Conservation (phyloP, 768 basidiomycete genomes). For the Leccinellum albellum region DNA sequence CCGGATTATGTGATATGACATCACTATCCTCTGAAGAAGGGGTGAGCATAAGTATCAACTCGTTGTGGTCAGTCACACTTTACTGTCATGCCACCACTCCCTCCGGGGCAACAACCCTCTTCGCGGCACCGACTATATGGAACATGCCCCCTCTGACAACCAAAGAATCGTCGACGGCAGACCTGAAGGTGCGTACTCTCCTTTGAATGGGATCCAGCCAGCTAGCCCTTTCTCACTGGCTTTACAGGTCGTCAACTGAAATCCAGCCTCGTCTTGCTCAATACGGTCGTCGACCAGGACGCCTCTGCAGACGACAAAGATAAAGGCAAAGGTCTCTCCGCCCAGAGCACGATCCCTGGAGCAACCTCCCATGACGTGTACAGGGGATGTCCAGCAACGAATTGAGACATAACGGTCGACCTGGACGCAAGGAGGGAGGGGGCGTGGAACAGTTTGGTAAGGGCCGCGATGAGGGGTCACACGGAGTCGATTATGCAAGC, state of each 20-base stretch:
- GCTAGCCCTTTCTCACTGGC: neutral
- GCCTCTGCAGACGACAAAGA: slow-evolving; percentile 22
- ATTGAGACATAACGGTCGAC: slow-evolving; percentile 32
- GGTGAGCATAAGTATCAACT: neutral
- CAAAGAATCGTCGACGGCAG: slow-evolving; percentile 22
- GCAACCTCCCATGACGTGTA: slow-evolving; percentile 35
- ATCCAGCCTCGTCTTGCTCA: slow-evolving; percentile 21
- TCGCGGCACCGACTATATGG: slow-evolving; percentile 14
- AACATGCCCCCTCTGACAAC: slow-evolving; percentile 6
- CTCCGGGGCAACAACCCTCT: slow-evolving; percentile 18
- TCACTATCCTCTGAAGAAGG: slow-evolving; percentile 2
- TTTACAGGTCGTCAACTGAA: slow-evolving; percentile 12
- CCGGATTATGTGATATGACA: slow-evolving; percentile 12
- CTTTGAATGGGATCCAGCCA: too few species aligned
- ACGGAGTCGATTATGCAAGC: slow-evolving; percentile 1
- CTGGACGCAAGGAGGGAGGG: slow-evolving; percentile 26
- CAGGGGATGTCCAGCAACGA: slow-evolving; percentile 33
- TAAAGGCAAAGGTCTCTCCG: slow-evolving; percentile 5
- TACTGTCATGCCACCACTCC: slow-evolving; percentile 15
- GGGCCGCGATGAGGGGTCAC: neutral
- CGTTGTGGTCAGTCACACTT: slow-evolving; percentile 1
- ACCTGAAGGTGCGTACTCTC: slow-evolving; percentile 10
- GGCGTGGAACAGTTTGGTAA: slow-evolving; percentile 20
- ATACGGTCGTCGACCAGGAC: slow-evolving; percentile 31
- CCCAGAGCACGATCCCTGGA: slow-evolving; percentile 26